phyloP scores from a whole-genome alignment of 2,329 filamentous ascomycete genomes.

The Plectosphaerella sp. region DNA sequence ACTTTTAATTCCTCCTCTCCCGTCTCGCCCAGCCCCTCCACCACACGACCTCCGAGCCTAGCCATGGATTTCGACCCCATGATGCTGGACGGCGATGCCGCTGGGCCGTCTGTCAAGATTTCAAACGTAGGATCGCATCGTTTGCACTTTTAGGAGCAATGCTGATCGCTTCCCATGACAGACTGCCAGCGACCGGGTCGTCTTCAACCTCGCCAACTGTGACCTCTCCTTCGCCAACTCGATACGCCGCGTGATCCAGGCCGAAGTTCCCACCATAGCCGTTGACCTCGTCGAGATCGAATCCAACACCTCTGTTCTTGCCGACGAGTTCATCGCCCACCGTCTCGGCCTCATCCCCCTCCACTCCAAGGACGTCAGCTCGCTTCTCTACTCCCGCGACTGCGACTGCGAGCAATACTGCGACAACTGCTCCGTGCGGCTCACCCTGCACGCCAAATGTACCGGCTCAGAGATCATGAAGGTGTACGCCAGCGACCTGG shows the following conservation, averaged over 20 bases:
- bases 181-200: slow-evolving; percentile 76
- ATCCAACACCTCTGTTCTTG: slow-evolving; percentile 89
- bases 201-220: slow-evolving; percentile 87
- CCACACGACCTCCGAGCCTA: not conserved
- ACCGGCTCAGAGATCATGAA: slow-evolving; percentile 85
- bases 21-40: not conserved
- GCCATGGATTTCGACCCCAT: slow-evolving; percentile 57
- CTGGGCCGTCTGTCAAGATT: slow-evolving; percentile 56
- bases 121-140: slow-evolving; percentile 42
- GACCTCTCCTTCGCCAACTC: slow-evolving; percentile 92
- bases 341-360: slow-evolving; percentile 87
- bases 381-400: slow-evolving; percentile 83
- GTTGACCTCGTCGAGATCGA: slow-evolving; percentile 94
- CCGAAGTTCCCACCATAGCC: slow-evolving; percentile 90
- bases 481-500: slow-evolving; percentile 86
- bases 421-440: slow-evolving; percentile 81
- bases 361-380: slow-evolving; percentile 75
- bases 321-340: slow-evolving; percentile 94
- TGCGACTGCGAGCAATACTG: slow-evolving; percentile 97
- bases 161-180: slow-evolving; percentile 30
- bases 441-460: slow-evolving; percentile 82
- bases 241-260: slow-evolving; percentile 82
- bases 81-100: slow-evolving; percentile 54
- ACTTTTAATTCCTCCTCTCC: not conserved
- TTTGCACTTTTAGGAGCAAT: slow-evolving; percentile 2